A percentile compares a stretch with the other conserved stretches of the same genome.
Evolutionary conservation across 2,329 filamentous ascomycete genomes (phyloP).

Genomic region (Ceratocystis destructans): DNA sequence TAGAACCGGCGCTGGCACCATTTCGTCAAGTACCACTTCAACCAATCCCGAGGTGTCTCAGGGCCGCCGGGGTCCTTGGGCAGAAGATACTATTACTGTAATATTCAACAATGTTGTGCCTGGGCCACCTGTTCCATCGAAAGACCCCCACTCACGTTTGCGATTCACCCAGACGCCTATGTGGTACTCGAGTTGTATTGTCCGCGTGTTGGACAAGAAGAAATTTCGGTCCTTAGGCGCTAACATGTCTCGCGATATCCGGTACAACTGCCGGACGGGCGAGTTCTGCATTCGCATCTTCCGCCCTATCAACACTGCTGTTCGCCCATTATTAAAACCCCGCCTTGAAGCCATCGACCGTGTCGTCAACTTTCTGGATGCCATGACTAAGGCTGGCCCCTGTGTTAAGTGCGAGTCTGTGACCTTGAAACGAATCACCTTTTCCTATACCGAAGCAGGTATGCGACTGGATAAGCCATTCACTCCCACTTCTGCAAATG

Average conservation of each 20-base stretch:
- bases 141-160: slow-evolving; percentile 13
- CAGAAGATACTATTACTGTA: slow-evolving; percentile 44
- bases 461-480: slow-evolving; percentile 10
- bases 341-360: slow-evolving; percentile 55
- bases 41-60: not conserved
- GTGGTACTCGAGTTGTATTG: slow-evolving; percentile 39
- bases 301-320: slow-evolving; percentile 43
- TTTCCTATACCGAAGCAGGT: slow-evolving; percentile 45
- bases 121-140: slow-evolving; percentile 8
- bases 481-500: not conserved
- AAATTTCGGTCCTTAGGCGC: slow-evolving; percentile 43
- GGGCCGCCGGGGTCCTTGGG: slow-evolving; percentile 34
- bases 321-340: slow-evolving; percentile 44
- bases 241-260: slow-evolving; percentile 46
- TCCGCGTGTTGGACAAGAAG: slow-evolving; percentile 39
- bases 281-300: slow-evolving; percentile 49
- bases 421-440: slow-evolving; percentile 49
- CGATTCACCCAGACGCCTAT: slow-evolving; percentile 24
- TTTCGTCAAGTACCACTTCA: not conserved
- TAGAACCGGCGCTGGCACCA: not conserved
- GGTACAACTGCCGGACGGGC: slow-evolving; percentile 45
- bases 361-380: slow-evolving; percentile 55
- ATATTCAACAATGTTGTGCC: slow-evolving; percentile 38
- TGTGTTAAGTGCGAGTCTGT: slow-evolving; percentile 45
- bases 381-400: slow-evolving; percentile 43